Percentiles rank a stretch among this genome's conserved stretches.
phyloP scores from a whole-genome alignment of 2,329 filamentous ascomycete genomes.

The Aspergillus caelatus region DNA sequence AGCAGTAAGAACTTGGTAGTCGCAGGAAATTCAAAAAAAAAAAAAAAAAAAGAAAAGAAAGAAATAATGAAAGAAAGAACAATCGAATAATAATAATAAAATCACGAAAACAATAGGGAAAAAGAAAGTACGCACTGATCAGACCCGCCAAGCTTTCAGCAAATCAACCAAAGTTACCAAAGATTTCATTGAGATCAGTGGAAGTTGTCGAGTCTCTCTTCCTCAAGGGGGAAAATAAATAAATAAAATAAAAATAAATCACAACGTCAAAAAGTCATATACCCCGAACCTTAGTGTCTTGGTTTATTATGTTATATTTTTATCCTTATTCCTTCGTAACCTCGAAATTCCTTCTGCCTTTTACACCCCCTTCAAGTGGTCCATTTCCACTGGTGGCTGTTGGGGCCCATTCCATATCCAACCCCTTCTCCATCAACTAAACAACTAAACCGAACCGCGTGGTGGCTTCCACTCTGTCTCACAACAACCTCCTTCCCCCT shows the following conservation, averaged over 20 bases:
- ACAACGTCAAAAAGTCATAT: not conserved
- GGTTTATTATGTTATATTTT: not conserved
- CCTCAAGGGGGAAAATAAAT: not conserved
- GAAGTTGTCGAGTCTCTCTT: not conserved
- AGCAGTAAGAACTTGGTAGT: too few relatives aligned
- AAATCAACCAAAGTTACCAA: not conserved
- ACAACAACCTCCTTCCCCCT: conserved; percentile 10
- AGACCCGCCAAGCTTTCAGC: conserved; percentile 11
- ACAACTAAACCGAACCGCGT: conserved; percentile 4
- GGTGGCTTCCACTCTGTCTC: conserved; percentile 14
- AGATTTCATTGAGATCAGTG: not conserved
- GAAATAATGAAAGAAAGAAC: not conserved
- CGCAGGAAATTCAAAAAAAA: too few relatives aligned
- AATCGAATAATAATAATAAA: not conserved
- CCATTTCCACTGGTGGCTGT: conserved; percentile 17
- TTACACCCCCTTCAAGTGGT: conserved; percentile 9
- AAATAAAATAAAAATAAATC: not conserved
- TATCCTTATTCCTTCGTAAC: conserved; percentile 9
- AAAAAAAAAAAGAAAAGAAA: too few relatives aligned
- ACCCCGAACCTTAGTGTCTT: not conserved
- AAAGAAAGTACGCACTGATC: not conserved
- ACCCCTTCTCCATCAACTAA: conserved; percentile 7
- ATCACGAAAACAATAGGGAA: not conserved
- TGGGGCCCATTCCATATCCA: conserved; percentile 12
- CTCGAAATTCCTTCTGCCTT: conserved; percentile 10